phyloP scores from a whole-genome alignment of 176 grass and related monocot genomes.

The Oryza brachyantha region DNA sequence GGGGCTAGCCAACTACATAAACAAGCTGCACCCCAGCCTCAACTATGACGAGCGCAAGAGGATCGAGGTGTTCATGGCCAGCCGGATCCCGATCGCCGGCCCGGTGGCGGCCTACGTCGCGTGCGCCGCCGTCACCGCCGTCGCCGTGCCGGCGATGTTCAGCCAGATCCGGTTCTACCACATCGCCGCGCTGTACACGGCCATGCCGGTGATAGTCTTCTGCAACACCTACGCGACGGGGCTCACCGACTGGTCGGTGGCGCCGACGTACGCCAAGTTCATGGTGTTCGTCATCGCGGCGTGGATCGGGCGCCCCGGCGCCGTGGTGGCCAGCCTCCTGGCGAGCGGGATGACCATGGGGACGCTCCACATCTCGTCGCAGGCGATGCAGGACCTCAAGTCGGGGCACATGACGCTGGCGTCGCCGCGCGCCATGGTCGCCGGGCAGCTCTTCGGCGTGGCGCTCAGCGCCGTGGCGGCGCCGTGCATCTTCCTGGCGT shows the following conservation, averaged over 20 bases:
- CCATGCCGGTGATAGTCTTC: constrained; percentile 29
- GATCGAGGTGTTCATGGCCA: constrained; percentile 35
- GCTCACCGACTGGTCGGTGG: constrained; percentile 51
- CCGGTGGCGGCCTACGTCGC: constrained; percentile 15
- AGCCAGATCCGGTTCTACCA: constrained; percentile 45
- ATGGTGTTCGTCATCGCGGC: constrained; percentile 36
- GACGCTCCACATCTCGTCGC: constrained; percentile 35
- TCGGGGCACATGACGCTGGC: constrained; percentile 50
- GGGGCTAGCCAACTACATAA: constrained; percentile 9
- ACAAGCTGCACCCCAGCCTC: constrained; percentile 28
- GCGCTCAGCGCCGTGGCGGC: neutral
- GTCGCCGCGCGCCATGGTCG: constrained; percentile 31
- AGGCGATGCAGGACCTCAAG: constrained; percentile 53
- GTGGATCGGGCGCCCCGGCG: constrained; percentile 36
- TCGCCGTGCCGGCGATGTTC: constrained; percentile 31
- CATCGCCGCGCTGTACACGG: neutral
- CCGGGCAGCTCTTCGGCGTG: constrained; percentile 37
- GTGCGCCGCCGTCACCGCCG: neutral
- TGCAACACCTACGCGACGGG: constrained; percentile 51
- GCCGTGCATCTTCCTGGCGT: constrained; percentile 32
- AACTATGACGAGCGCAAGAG: constrained; percentile 69
- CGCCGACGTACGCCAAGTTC: constrained; percentile 31
- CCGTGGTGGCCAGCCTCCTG: constrained; percentile 34
- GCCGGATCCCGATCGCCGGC: neutral
- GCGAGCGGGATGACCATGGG: constrained; percentile 29